Evolutionary conservation across 305 asterid species (phyloP).

Genomic region (Fraxinus greggii): DNA sequence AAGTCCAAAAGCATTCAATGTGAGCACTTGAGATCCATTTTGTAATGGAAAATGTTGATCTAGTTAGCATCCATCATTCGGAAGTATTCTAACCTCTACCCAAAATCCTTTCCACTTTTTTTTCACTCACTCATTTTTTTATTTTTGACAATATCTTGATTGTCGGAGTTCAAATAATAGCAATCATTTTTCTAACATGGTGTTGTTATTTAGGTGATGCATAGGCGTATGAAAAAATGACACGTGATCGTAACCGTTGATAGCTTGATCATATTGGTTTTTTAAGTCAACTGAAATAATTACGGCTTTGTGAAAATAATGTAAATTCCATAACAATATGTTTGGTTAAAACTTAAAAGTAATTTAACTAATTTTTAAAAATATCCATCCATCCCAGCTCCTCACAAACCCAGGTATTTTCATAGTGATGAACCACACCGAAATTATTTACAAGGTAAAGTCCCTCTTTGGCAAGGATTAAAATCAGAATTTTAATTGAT

Average conservation of each 20-base stretch:
- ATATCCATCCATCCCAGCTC: not conserved
- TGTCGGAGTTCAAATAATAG: no score
- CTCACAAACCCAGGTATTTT: not conserved
- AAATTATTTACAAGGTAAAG: not conserved
- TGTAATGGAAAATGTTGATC: not conserved
- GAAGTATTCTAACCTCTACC: not conserved
- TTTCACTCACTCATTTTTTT: not conserved
- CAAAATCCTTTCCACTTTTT: not conserved
- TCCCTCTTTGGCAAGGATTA: not conserved
- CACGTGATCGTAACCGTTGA: not conserved
- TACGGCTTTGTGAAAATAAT: not conserved
- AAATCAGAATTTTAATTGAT: no score
- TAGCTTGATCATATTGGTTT: not conserved
- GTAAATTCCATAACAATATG: not conserved
- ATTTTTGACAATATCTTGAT: no score
- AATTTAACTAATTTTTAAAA: no score
- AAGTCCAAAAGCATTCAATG: not conserved
- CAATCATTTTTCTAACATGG: no score
- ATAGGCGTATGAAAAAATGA: not conserved
- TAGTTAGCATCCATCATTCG: not conserved
- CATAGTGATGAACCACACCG: not conserved
- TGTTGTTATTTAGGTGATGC: not conserved
- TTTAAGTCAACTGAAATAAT: not conserved
- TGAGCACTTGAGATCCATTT: not conserved
- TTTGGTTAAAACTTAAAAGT: not conserved